These are phyloP conservation scores for Macrocybe sp. DNA, from an alignment of 1,284 basidiomycete genomes.

Conservation along the genomic window DNA sequence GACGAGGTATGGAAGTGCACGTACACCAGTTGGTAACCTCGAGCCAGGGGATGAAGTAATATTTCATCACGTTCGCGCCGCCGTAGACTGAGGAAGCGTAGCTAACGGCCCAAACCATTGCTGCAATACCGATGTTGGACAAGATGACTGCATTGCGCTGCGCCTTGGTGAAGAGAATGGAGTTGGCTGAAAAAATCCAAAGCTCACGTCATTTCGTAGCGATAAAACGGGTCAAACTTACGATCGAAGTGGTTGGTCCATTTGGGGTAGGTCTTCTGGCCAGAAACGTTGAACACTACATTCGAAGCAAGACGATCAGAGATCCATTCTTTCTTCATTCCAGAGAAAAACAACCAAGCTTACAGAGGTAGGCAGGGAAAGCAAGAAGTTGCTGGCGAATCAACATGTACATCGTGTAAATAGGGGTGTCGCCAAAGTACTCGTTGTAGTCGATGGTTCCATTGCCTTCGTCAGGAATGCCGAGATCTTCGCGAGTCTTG, in stretches of 20 bases:
- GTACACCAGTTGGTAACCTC: slow-evolving; percentile 53
- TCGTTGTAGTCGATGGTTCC: slow-evolving; percentile 46
- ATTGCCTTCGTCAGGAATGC: slow-evolving; percentile 31
- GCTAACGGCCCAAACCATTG: slow-evolving; percentile 39
- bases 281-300: slow-evolving; percentile 57
- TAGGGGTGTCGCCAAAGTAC: slow-evolving; percentile 52
- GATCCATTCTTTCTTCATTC: too few relatives aligned
- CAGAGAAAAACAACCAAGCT: background rate
- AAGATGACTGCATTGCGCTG: slow-evolving; percentile 49
- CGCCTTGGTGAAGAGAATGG: slow-evolving; percentile 46
- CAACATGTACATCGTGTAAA: slow-evolving; percentile 51
- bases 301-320: background rate
- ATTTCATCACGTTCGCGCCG: slow-evolving; percentile 38
- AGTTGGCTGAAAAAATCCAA: slow-evolving; percentile 35
- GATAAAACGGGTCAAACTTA: slow-evolving; percentile 22
- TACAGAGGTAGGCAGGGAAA: slow-evolving; percentile 53
- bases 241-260: slow-evolving; percentile 60
- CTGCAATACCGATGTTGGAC: slow-evolving; percentile 49
- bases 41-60: slow-evolving; percentile 56
- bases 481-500: slow-evolving; percentile 47
- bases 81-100: slow-evolving; percentile 32
- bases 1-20: slow-evolving; percentile 9
- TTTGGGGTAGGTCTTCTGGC: slow-evolving; percentile 63
- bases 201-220: too few relatives aligned
- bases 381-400: slow-evolving; percentile 68